Base-by-base conservation (phyloP, 2,329 filamentous ascomycete genomes). In the Colletotrichum musae region DNA sequence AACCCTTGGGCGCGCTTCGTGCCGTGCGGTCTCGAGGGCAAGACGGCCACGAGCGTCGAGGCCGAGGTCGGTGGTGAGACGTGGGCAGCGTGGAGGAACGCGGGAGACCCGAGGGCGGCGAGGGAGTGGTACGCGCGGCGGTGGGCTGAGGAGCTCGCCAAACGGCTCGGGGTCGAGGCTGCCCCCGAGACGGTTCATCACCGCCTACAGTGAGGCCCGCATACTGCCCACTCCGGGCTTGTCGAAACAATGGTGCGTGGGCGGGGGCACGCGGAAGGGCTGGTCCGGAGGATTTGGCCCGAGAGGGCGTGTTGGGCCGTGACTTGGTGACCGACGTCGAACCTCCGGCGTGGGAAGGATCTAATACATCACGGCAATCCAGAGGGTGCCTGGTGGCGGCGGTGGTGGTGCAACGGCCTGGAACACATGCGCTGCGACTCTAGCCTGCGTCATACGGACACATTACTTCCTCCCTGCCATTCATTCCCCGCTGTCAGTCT, bases 11-110 rank as follows among this genome's bases (percentile, higher is more conserved):
- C 80, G 51, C 87, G 95, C 71, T 97, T 98, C 78, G 91, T 95
- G n/a, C 92, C 94, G 15, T 98, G 95, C 84, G 96, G 96, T 0
- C 80, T 98, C 47, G 90, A 92, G 70, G 95, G 92, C 26, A 93
- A 93, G 82, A 85, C 87, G 70, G 91, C 93, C 61, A 97, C 94
- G n/a, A 95, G 89, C 77, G 86, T 97, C 68, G 83, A 84, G 72
- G 84, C 82, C 47, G 86, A 93, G 78, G 71, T 84, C 58, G 77
- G 75, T 45, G 70, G 51, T 32, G 64, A 45, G 64, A 58, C 26
- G 21, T 66, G 68, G 68, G 36, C 4, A 18, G 56, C 26, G 48
- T 45, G 54, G 63, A 12, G 13, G n/a, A 26, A 36, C 58, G 24
- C 51, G 15, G 48, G 58, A 21, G 58, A 61, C 21, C 53, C 12